A percentile compares a stretch with the other conserved stretches of the same genome.
Conservation (phyloP, 495 filamentous ascomycete species). For the Hyaloscypha hepaticicola region DNA sequence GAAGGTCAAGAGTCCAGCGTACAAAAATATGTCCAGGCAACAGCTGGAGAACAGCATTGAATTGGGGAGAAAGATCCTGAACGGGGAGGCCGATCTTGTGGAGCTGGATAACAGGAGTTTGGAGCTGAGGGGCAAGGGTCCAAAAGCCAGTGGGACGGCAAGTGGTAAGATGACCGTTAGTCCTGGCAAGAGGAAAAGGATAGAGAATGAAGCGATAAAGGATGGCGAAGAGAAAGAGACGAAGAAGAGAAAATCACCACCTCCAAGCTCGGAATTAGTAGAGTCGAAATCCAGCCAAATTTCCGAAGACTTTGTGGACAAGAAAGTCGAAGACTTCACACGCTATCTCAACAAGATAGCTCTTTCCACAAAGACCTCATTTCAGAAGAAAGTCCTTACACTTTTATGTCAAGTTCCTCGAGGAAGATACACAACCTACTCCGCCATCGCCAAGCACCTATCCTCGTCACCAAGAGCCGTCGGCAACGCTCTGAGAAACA, state of each 20-base stretch:
- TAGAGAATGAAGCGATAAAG: slow-evolving; percentile 10
- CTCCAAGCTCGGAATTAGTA: neutral
- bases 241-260: slow-evolving; percentile 21
- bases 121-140: slow-evolving; percentile 30
- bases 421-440: slow-evolving; percentile 74
- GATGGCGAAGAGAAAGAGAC: slow-evolving; percentile 26
- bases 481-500: slow-evolving; percentile 73
- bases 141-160: neutral
- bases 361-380: slow-evolving; percentile 20
- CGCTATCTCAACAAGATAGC: slow-evolving; percentile 27
- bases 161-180: neutral
- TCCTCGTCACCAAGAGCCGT: slow-evolving; percentile 74
- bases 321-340: slow-evolving; percentile 6
- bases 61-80: slow-evolving; percentile 32
- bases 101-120: slow-evolving; percentile 32
- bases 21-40: slow-evolving; percentile 33
- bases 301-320: neutral
- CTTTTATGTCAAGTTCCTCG: slow-evolving; percentile 68
- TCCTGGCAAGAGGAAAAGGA: slow-evolving; percentile 26
- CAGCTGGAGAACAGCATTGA: slow-evolving; percentile 32
- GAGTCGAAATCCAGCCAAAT: neutral
- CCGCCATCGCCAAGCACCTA: slow-evolving; percentile 62
- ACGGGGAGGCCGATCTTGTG: slow-evolving; percentile 31
- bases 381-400: slow-evolving; percentile 29
- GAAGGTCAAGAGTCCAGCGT: slow-evolving; percentile 30